Evolutionary conservation across 768 basidiomycete species (phyloP), one percentile per base, ranked within the genome.

Genomic region (Tricholomella constricta): DNA sequence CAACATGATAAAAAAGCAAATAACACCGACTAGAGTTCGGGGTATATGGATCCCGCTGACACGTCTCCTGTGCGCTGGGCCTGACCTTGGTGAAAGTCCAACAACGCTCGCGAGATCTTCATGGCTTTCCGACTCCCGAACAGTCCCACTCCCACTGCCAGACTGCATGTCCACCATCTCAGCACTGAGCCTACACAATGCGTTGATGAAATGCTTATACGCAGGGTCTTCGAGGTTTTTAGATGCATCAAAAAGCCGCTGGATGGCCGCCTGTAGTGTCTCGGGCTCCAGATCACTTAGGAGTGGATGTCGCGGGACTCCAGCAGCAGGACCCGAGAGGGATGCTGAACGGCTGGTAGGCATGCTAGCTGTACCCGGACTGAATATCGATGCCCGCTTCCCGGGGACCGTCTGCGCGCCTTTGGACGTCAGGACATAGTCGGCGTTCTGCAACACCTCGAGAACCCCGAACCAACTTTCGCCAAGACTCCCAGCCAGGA

Each of bases 161-260:
- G 81, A 82, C 69, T 92, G 88, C 85, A 97, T 88, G 32, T 88
- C 88, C 17, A 98, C 84, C 94, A 98, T 98, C 69, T 94, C 94
- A 9, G 83, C 78, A 63, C 93, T 96, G 22, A 98, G 73, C 62
- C 82, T 86, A 67, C 93, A 95, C 45, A 98, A 69, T 2, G 95
- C 90, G 47, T 76, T 71, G 26, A 79, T 65, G 56, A 98, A 98
- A 57, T 85, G 79, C 42, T 77, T 78, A 71, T 95, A 98, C 3
- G 94, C 89, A 0, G 66, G 61, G 63, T 97, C 93, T 52, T 94
- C 90, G 56, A 98, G 64, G 57, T 86, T 86, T 67, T 88, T 89
- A 8, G 91, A 88, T 0, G 88, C 80, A 52, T 97, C 94, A 60
- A 98, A 96, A 34, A 98, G 71, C 8, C 88, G 78, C 61, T 93